Evolutionary conservation across 2,329 filamentous ascomycete species (phyloP).

Genomic region (Plectosphaerella sp.): DNA sequence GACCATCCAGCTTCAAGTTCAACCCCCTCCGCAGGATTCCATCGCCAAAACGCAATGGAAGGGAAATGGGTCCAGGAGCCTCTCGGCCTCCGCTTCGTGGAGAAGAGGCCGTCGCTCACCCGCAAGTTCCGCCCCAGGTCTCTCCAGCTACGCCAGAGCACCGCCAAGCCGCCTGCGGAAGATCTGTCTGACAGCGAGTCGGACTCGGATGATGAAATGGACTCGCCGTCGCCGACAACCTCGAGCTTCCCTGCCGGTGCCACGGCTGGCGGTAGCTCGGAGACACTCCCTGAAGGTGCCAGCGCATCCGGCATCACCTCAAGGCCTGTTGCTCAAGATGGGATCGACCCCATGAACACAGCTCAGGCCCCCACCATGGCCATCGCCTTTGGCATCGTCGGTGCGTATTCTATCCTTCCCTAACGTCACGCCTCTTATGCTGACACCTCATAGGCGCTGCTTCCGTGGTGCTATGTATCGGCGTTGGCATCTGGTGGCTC

Average conservation of each 20-base stretch:
- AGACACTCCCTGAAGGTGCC: neutral
- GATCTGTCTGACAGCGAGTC: neutral
- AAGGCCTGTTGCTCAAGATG: slow-evolving; percentile 4
- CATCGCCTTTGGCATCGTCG: slow-evolving; percentile 10
- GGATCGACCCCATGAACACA: slow-evolving; percentile 1
- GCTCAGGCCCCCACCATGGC: slow-evolving; percentile 6
- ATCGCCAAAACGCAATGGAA: neutral
- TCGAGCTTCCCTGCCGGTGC: slow-evolving; percentile 2
- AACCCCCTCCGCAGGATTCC: neutral
- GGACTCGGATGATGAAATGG: slow-evolving; percentile 4
- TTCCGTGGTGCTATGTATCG: slow-evolving; percentile 5
- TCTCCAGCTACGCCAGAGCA: neutral
- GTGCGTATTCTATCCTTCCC: neutral
- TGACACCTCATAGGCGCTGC: slow-evolving; percentile 5
- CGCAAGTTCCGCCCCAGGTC: neutral
- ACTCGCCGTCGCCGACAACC: slow-evolving; percentile 7
- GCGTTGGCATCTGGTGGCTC: slow-evolving; percentile 9
- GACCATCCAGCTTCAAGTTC: neutral
- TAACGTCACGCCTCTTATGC: neutral
- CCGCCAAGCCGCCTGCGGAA: neutral
- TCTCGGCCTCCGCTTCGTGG: neutral
- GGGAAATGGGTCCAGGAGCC: neutral
- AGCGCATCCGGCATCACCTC: neutral
- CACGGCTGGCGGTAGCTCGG: neutral
- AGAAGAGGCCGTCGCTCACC: neutral